phyloP scores from a whole-genome alignment of 2,329 filamentous ascomycete genomes.

The Hortaea werneckii region DNA sequence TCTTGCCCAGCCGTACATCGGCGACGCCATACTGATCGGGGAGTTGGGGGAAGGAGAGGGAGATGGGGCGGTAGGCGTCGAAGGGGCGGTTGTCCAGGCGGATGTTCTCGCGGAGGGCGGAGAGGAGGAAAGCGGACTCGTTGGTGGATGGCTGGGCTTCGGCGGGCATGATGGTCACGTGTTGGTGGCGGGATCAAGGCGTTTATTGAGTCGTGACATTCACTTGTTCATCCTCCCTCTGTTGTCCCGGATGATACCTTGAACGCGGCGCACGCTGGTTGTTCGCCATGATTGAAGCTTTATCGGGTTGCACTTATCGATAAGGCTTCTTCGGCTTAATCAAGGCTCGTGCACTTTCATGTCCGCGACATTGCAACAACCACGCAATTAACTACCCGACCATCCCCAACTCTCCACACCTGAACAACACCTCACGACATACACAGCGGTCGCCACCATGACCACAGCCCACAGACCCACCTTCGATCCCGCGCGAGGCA shows the following conservation, averaged over 20 bases:
- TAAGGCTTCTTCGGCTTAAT: no score
- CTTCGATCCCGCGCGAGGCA: slow-evolving; percentile 90
- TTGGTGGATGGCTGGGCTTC: slow-evolving; percentile 84
- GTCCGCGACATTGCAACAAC: no score
- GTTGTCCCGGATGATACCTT: no score
- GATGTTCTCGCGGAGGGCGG: slow-evolving; percentile 70
- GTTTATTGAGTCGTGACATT: neutral
- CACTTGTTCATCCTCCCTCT: neutral
- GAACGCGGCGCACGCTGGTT: no score
- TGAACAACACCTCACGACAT: no score
- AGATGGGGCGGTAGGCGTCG: slow-evolving; percentile 68
- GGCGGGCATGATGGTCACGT: slow-evolving; percentile 60
- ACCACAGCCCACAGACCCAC: slow-evolving; percentile 67
- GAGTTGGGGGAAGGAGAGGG: slow-evolving; percentile 59
- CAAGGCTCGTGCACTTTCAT: no score
- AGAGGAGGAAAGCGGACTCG: slow-evolving; percentile 74
- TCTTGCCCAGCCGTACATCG: slow-evolving; percentile 81
- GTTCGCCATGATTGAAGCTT: no score
- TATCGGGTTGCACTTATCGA: no score
- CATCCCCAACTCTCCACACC: no score
- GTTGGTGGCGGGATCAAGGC: neutral
- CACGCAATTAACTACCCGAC: no score
- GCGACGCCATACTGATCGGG: slow-evolving; percentile 76
- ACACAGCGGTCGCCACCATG: slow-evolving; percentile 23
- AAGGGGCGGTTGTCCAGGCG: slow-evolving; percentile 75